These are phyloP conservation scores for Geranium brycei DNA, from an alignment of 345 rosid species.

Conservation along the genomic window DNA sequence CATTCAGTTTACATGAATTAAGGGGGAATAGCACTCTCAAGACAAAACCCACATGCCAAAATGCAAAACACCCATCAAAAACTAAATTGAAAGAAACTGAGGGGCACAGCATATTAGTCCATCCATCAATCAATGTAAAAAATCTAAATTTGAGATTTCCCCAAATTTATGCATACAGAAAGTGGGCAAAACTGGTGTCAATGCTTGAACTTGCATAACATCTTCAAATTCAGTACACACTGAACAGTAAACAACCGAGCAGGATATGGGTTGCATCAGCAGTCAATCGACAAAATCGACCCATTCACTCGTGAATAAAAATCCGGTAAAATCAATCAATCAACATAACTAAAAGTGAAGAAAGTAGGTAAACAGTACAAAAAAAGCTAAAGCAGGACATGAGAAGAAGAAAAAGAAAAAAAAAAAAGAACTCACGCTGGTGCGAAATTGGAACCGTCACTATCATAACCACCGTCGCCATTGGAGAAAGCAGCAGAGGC, in stretches of 20 bases:
- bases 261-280: no score
- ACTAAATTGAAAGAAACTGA: not conserved
- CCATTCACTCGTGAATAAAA: not conserved
- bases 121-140: not conserved
- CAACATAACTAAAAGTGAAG: no score
- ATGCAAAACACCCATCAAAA: not conserved
- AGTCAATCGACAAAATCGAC: not conserved
- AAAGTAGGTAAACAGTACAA: no score
- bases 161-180: no score
- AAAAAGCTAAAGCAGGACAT: not conserved
- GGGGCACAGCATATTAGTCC: not conserved
- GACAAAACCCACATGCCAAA: not conserved
- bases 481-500: slow-evolving; percentile 29
- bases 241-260: not conserved
- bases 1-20: not conserved
- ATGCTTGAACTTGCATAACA: not conserved
- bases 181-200: not conserved
- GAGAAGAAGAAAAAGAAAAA: not conserved
- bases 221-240: no score
- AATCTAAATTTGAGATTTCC: no score
- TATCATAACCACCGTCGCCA: slow-evolving; percentile 62
- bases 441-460: slow-evolving; percentile 56
- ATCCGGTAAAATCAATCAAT: no score
- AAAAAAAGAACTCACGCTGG: slow-evolving; percentile 31
- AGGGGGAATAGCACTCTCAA: not conserved